Evolutionary conservation across 2,329 filamentous ascomycete genomes (phyloP), one percentile per base, ranked within the genome.

Genomic region (Zymoseptoria tritici): DNA sequence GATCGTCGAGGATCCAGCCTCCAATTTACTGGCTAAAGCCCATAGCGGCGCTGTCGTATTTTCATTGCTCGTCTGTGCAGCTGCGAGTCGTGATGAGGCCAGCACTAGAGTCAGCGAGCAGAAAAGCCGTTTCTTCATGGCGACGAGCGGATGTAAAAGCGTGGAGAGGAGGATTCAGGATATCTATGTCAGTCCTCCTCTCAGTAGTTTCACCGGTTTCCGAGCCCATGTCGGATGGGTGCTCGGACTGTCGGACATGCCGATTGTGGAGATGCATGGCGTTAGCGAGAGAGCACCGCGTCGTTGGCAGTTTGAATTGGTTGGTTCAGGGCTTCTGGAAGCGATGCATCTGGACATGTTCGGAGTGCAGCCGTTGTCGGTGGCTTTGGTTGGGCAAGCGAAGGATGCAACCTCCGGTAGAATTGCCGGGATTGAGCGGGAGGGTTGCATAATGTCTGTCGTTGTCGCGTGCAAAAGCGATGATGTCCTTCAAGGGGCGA

Each of bases 11-110:
- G 52, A 53, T n/a, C 50, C 49, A 19, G 24, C 19, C 6, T 51
- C 21, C 11, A 57, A 21, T 20, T 46, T 22, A 16, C 24, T 29
- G 4, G 49, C 24, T 20, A 60, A 36, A 42, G 26, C 29, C 58
- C 58, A 60, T 9, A 60, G 49, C 9, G 58, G 58, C n/a, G 22
- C 31, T 22, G 51, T n/a, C 24, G 22, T n/a, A 4, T 53, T 26
- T 11, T 26, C 51, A 22, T 13, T 26, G 20, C 11, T 29, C 16
- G 11, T 26, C 51, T 53, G 51, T 16, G 1, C 11, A 16, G 36
- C 36, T 16, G 36, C 36, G 11, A 16, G 11, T 42, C 36, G 9
- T 16, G n/a, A 13, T 42, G 36, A 16, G 11, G 36, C 36, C 16
- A 42, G 36, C 36, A 42, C 36, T 6, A 42, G 9, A 16, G 36